These are phyloP conservation scores for Biscogniauxia mediterranea DNA, from an alignment of 2,329 filamentous ascomycete genomes.

Conservation along the genomic window DNA sequence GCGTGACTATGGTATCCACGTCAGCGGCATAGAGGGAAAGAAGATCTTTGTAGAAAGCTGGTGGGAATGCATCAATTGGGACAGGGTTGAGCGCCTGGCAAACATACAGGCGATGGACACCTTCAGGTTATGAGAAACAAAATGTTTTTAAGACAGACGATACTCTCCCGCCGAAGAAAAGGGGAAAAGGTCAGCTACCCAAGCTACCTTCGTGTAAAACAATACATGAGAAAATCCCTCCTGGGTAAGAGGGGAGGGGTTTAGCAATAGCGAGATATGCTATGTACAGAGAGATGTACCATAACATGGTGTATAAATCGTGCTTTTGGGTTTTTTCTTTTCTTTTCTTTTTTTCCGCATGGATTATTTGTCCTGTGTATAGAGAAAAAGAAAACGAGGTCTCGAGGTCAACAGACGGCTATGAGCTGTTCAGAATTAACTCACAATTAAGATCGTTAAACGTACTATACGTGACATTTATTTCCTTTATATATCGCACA, in stretches of 20 bases:
- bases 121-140: slow-evolving; percentile 3
- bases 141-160: slow-evolving; percentile 17
- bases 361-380: slow-evolving; percentile 1
- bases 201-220: slow-evolving; percentile 13
- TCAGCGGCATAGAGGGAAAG: slow-evolving; percentile 68
- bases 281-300: slow-evolving; percentile 3
- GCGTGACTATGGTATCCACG: slow-evolving; percentile 68
- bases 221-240: slow-evolving; percentile 12
- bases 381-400: slow-evolving; percentile 7
- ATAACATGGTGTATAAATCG: slow-evolving; percentile 1
- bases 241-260: slow-evolving; percentile 6
- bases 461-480: no score
- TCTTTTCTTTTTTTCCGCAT: slow-evolving; percentile 2
- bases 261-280: background rate
- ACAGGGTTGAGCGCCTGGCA: slow-evolving; percentile 56
- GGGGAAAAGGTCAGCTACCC: background rate
- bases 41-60: slow-evolving; percentile 70
- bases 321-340: no score
- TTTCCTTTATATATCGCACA: no score
- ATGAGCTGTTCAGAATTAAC: no score
- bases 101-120: slow-evolving; percentile 1
- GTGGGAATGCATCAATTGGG: slow-evolving; percentile 90
- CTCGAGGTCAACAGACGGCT: background rate
- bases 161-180: slow-evolving; percentile 4
- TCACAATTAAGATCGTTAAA: no score